Evolutionary conservation across 345 rosid species (phyloP).

Genomic region (Populus simonii): DNA sequence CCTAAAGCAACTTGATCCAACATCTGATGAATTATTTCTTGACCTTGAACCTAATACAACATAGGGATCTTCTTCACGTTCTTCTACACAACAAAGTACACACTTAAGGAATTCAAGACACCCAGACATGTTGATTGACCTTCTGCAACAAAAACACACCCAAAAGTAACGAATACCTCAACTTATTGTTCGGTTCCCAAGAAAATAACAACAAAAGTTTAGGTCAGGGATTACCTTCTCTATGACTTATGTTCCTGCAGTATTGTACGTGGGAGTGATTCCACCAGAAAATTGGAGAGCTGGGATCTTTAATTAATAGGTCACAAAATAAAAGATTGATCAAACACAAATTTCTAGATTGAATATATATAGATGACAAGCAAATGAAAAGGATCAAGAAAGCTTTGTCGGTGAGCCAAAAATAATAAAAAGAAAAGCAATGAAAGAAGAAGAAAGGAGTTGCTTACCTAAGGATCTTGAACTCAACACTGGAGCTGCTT

Average conservation of each 20-base stretch:
- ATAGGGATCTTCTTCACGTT: background rate
- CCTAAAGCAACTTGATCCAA: background rate
- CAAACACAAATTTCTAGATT: background rate
- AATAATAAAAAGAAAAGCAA: no score
- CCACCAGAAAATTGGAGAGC: background rate
- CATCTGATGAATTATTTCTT: background rate
- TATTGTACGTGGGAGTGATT: background rate
- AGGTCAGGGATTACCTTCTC: background rate
- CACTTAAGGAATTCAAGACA: constrained; percentile 21
- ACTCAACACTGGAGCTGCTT: background rate
- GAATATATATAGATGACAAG: background rate
- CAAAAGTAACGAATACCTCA: background rate
- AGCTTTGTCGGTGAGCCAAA: background rate
- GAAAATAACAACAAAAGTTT: background rate
- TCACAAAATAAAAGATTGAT: no score
- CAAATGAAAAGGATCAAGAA: background rate
- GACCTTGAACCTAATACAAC: background rate
- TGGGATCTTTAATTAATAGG: background rate
- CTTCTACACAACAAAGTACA: constrained; percentile 23
- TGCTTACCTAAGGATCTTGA: no score
- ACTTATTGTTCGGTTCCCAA: background rate
- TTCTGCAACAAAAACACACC: constrained; percentile 3
- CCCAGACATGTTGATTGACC: constrained; percentile 10
- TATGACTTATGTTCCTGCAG: background rate
- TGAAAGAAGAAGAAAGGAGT: background rate